Evolutionary conservation across 176 grass and related monocot species (phyloP).

Genomic region (bread wheat (Triticum aestivum)): IWGSC_CS_RefSeq_v2.1 NC_057805.1:37189613-37190112

Average conservation of each 20-base stretch:
- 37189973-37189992: slow-evolving; percentile 99
- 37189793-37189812: neutral
- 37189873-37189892: slow-evolving; percentile 13
- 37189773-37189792: neutral
- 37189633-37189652: no score
- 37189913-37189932: neutral
- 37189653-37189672: no score
- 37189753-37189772: slow-evolving; percentile 4
- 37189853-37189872: neutral
- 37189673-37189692: no score
- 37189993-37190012: slow-evolving; percentile 96
- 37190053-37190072: slow-evolving; percentile 5
- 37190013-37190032: slow-evolving; percentile 92
- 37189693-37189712: slow-evolving; percentile 3
- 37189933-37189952: slow-evolving; percentile 95
- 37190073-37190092: slow-evolving; percentile 18
- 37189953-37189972: slow-evolving; percentile 83
- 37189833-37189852: neutral
- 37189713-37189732: neutral
- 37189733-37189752: slow-evolving; percentile 12
- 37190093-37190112: slow-evolving; percentile 72
- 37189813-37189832: neutral
- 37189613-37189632: no score
- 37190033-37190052: slow-evolving; percentile 16
- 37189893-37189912: neutral